Evolutionary conservation across 2,329 filamentous ascomycete species (phyloP).

Genomic region (Cladosporium colombiae): DNA sequence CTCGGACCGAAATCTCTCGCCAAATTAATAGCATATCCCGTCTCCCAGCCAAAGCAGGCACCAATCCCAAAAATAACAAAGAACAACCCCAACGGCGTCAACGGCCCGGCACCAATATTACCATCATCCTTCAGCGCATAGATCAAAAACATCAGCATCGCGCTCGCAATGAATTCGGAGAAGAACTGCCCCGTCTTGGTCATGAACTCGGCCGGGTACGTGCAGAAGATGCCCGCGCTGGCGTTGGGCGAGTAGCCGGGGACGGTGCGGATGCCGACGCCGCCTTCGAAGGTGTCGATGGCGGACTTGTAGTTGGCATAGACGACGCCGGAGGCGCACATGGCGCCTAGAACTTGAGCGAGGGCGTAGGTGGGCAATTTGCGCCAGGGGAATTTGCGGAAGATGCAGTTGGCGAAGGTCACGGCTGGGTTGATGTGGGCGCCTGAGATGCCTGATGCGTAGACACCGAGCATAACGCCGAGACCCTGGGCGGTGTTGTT

Average conservation of each 20-base stretch:
- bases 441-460: constrained; percentile 37
- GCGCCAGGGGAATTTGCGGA: constrained; percentile 61
- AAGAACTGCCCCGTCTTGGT: constrained; percentile 69
- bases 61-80: constrained; percentile 74
- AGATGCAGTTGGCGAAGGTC: constrained; percentile 69
- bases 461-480: constrained; percentile 66
- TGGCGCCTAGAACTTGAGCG: constrained; percentile 62
- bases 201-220: constrained; percentile 68
- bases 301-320: constrained; percentile 47
- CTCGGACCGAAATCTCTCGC: constrained; percentile 72
- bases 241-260: constrained; percentile 55
- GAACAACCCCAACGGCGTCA: constrained; percentile 64
- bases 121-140: constrained; percentile 63
- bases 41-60: constrained; percentile 74
- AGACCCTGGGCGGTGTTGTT: constrained; percentile 46
- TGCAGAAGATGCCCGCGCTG: constrained; percentile 71
- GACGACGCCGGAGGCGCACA: constrained; percentile 54
- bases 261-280: constrained; percentile 60
- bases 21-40: constrained; percentile 73
- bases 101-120: constrained; percentile 58
- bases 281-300: constrained; percentile 47
- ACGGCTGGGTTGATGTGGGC: constrained; percentile 55
- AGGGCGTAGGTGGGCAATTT: constrained; percentile 68
- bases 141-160: constrained; percentile 70
- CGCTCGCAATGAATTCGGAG: constrained; percentile 68